A percentile compares a stretch with the other conserved stretches of the same genome.
Conservation (phyloP, 2,329 filamentous ascomycete genomes). For the Trichoderma polysporum region DNA sequence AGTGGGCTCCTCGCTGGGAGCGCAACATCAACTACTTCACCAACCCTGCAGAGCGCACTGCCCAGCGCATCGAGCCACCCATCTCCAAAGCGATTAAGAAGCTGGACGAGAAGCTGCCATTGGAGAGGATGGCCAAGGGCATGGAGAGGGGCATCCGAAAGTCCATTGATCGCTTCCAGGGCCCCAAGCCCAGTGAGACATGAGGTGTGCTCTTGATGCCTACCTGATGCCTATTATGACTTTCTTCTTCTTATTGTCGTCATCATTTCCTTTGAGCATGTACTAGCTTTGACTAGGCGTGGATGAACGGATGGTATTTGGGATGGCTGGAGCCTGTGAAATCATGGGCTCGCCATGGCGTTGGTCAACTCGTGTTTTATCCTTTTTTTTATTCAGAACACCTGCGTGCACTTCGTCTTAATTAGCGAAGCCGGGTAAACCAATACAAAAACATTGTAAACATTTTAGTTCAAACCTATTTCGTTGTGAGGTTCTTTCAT, state of each 20-base stretch:
- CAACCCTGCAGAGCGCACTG: slow-evolving; percentile 46
- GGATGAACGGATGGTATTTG: neutral
- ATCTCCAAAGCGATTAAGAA: slow-evolving; percentile 45
- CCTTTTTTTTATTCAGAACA: too few species aligned
- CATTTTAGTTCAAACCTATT: neutral
- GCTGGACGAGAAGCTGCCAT: slow-evolving; percentile 48
- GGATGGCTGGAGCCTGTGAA: slow-evolving; percentile 18
- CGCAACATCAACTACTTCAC: slow-evolving; percentile 55
- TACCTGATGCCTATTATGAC: neutral
- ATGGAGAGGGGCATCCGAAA: slow-evolving; percentile 49
- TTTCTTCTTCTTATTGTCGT: neutral
- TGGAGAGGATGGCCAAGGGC: slow-evolving; percentile 51
- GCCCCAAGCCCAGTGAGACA: slow-evolving; percentile 27
- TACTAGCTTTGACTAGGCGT: neutral
- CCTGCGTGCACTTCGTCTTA: neutral
- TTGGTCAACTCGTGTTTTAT: neutral
- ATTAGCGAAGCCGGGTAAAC: neutral
- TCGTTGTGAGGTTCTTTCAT: neutral
- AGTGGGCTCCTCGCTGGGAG: slow-evolving; percentile 62
- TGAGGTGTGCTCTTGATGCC: neutral
- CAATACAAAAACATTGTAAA: neutral
- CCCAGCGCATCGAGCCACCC: slow-evolving; percentile 51
- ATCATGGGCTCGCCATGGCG: slow-evolving; percentile 16
- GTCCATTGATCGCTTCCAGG: slow-evolving; percentile 42
- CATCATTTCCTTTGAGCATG: neutral